These are phyloP conservation scores for Cicer arietinum DNA, from an alignment of 306 rosid genomes.

Conservation along the genomic window DNA sequence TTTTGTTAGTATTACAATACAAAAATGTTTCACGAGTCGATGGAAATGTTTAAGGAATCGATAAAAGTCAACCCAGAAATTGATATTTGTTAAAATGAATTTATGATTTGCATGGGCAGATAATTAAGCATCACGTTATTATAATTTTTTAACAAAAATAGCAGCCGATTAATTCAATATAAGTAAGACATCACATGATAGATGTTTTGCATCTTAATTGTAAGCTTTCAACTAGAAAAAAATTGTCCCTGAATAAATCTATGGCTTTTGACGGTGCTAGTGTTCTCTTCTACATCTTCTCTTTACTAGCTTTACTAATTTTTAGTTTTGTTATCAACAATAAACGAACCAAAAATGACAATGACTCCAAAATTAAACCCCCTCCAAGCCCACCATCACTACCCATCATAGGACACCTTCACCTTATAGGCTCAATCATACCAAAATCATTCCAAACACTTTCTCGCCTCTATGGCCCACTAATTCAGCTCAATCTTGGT, in stretches of 20 bases:
- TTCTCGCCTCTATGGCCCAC: conserved; percentile 60
- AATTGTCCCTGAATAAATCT: background rate
- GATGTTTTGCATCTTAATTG: background rate
- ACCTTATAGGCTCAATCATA: conserved; percentile 55
- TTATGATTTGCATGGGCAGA: too few species aligned
- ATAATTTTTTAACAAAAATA: too few species aligned
- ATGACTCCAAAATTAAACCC: conserved; percentile 5
- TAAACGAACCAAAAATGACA: background rate
- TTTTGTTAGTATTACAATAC: too few species aligned
- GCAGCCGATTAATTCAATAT: too few species aligned
- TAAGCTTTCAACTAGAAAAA: background rate
- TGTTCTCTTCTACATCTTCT: conserved; percentile 28
- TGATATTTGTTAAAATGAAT: too few species aligned
- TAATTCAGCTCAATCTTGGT: conserved; percentile 59
- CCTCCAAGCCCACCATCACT: conserved; percentile 60
- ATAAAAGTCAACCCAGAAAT: too few species aligned
- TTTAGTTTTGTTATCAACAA: conserved; percentile 20
- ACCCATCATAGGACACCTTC: conserved; percentile 62
- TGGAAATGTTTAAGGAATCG: too few species aligned
- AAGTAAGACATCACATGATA: background rate
- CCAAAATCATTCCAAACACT: conserved; percentile 64
- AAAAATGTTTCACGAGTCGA: too few species aligned
- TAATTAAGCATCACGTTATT: too few species aligned
- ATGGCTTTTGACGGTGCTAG: conserved; percentile 21
- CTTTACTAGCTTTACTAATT: conserved; percentile 35